Base-by-base conservation (phyloP, 805 yeast species). In the Ogataea neopini region DNA sequence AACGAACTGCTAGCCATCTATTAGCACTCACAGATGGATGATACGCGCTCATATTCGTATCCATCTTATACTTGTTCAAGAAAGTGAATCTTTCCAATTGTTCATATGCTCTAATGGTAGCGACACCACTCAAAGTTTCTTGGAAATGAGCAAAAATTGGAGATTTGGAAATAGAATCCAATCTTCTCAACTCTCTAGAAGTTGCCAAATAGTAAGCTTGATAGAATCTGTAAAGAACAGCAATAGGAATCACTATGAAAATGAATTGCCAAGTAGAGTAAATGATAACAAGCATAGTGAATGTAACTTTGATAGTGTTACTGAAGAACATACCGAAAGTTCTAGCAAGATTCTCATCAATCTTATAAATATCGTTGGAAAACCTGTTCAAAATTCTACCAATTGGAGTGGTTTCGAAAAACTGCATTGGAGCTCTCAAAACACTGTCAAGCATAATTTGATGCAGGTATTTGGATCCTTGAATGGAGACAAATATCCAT, bases 1-100 rank as follows among this genome's bases (percentile, higher is more conserved):
- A 76, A 62, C 99, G 79, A 9, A 89, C 96, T 8, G 98, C 97
- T 51, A 94, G 78, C 99, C 99, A 94, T 71, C 99, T 82, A 67
- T 95, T 94, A 10, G 97, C 91, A 64, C 88, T 86, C 48, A 90
- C 82, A 9, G 96, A 79, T 23, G 97, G 97, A 74, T 89, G 95
- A 61, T 80, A 89, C 0, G 98, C 98, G 58, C 86, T 78, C 86
- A 92, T 81, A 65, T 94, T 92, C 59, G 79, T 79, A 63, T 94
- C 98, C 59, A 91, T 78, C 62, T 87, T 80, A 34, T 78, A 70
- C 60, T 80, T 79, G 63, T 86, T 86, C 64, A 86, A 74, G 57
- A 73, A 80, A 37, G 69, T 70, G 62, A 87, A 87, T 64, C 94
- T 74, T 1, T 71, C 67, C 45, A 76, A 74, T 62, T 87, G 91